Evolutionary conservation across 2,329 filamentous ascomycete genomes (phyloP).

Genomic region (Penicillium sclerotigenum): DNA sequence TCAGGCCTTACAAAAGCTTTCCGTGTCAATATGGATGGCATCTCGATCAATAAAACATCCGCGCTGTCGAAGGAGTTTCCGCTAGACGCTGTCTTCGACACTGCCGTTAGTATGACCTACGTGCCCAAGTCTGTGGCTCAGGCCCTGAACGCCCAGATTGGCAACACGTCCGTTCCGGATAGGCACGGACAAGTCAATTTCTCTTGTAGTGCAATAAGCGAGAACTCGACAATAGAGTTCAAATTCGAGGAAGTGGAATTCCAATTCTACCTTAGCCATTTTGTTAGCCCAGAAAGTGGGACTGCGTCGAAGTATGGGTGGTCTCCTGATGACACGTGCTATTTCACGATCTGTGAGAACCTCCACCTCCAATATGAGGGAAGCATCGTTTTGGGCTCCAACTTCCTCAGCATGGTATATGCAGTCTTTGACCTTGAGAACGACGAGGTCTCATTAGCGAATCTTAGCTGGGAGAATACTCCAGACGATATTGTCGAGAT

Average conservation of each 20-base stretch:
- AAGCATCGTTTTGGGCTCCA: background rate
- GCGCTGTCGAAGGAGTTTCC: background rate
- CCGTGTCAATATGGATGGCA: background rate
- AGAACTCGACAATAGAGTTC: background rate
- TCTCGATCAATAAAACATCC: background rate
- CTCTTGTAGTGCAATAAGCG: background rate
- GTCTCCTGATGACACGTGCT: background rate
- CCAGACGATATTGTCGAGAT: constrained; percentile 46
- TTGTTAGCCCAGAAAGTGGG: background rate
- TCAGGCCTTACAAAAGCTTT: background rate
- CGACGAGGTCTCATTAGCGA: constrained; percentile 8
- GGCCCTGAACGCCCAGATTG: background rate
- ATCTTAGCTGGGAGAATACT: background rate
- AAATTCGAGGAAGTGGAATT: background rate
- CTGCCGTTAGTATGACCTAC: background rate
- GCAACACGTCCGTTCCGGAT: background rate
- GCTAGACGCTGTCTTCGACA: background rate
- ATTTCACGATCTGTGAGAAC: background rate
- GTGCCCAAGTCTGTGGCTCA: background rate
- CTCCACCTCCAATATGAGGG: background rate
- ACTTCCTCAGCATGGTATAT: background rate
- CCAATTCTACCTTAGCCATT: background rate
- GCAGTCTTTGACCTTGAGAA: constrained; percentile 14
- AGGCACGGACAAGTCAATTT: background rate
- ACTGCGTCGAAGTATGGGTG: background rate